phyloP scores from a whole-genome alignment of 2,329 filamentous ascomycete species.

The Fusarium protoensiforme region DNA sequence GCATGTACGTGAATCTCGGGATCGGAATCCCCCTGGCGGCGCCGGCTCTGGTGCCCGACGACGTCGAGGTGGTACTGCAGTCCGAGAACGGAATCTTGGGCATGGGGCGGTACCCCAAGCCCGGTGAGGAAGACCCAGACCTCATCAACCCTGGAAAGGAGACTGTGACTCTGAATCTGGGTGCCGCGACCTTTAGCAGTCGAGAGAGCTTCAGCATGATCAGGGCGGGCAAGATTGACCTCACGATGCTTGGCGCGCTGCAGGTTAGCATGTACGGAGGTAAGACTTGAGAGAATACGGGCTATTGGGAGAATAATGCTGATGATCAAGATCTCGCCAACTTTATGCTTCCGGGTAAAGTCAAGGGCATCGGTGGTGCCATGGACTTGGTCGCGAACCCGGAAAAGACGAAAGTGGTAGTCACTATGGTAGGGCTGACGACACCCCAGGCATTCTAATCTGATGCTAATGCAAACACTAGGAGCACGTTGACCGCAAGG shows the following conservation, averaged over 20 bases:
- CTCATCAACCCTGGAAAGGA: constrained; percentile 94
- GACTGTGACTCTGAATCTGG: constrained; percentile 83
- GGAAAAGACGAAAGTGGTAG: constrained; percentile 85
- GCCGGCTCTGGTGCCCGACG: constrained; percentile 79
- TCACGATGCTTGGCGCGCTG: constrained; percentile 90
- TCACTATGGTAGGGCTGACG: constrained; percentile 71
- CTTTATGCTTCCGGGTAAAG: constrained; percentile 91
- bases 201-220: constrained; percentile 95
- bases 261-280: constrained; percentile 76
- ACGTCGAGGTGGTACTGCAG: constrained; percentile 81
- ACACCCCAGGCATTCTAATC: accelerated
- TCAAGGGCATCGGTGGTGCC: constrained; percentile 91
- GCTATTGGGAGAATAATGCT: background rate
- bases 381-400: constrained; percentile 95
- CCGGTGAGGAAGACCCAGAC: constrained; percentile 83
- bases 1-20: constrained; percentile 91
- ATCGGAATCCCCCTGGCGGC: constrained; percentile 94
- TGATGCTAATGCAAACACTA: background rate
- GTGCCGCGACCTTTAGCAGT: constrained; percentile 82
- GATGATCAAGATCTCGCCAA: constrained; percentile 75
- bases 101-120: constrained; percentile 74
- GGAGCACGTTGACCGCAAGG: constrained; percentile 94
- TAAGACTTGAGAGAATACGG: background rate
- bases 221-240: constrained; percentile 80
- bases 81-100: constrained; percentile 82